Evolutionary conservation across 352 stramenopile species (phyloP).

Genomic region (Pythium vanterpoolii): DNA sequence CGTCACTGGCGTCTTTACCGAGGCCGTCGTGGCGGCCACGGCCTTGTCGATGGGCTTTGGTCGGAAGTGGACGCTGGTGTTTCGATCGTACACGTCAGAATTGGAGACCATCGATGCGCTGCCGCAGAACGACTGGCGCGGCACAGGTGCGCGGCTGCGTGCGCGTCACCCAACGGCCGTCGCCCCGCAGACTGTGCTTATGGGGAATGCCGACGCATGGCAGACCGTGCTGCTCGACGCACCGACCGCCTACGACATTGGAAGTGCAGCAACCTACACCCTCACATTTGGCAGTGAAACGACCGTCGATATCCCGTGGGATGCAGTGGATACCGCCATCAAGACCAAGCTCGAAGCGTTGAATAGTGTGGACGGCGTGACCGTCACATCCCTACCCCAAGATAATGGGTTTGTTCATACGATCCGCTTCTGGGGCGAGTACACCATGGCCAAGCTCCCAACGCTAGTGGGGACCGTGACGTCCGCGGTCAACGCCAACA

Average conservation of each 20-base stretch:
- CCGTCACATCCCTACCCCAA: slow-evolving; percentile 32
- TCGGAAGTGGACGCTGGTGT: slow-evolving; percentile 62
- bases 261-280: slow-evolving; percentile 33
- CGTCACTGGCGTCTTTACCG: slow-evolving; percentile 48
- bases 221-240: slow-evolving; percentile 61
- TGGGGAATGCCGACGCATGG: slow-evolving; percentile 48
- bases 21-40: slow-evolving; percentile 31
- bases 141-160: slow-evolving; percentile 48
- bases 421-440: slow-evolving; percentile 85
- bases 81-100: slow-evolving; percentile 57
- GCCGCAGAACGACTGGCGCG: slow-evolving; percentile 55
- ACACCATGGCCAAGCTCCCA: slow-evolving; percentile 50
- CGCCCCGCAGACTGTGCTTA: slow-evolving; percentile 34
- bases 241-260: slow-evolving; percentile 21
- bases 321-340: slow-evolving; percentile 27
- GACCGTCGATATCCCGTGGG: slow-evolving; percentile 40
- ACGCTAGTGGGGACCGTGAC: slow-evolving; percentile 32
- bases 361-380: slow-evolving; percentile 51
- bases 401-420: slow-evolving; percentile 74
- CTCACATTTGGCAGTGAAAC: slow-evolving; percentile 52
- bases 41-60: slow-evolving; percentile 42
- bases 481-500: slow-evolving; percentile 20
- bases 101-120: slow-evolving; percentile 57
- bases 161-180: slow-evolving; percentile 36
- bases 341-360: slow-evolving; percentile 44